phyloP scores from a whole-genome alignment of 73 alveolate species.

The Paramecium caudatum region DNA sequence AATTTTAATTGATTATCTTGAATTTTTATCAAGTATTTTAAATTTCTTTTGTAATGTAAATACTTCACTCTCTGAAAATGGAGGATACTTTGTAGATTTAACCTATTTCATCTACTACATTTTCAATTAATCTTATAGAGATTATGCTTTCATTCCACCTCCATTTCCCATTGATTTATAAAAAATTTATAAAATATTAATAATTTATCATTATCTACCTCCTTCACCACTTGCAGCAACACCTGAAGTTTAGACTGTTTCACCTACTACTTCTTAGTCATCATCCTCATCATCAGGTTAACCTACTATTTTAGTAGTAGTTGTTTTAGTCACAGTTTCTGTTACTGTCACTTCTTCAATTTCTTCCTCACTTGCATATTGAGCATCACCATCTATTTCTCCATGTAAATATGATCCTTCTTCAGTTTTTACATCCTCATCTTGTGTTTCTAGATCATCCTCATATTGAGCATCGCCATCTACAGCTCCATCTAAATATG shows the following conservation, averaged over 20 bases:
- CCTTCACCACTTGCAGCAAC: constrained; percentile 42
- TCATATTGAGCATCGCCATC: background rate
- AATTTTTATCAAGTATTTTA: background rate
- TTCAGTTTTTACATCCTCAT: background rate
- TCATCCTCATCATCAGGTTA: background rate
- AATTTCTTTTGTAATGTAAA: background rate
- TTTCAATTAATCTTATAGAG: background rate
- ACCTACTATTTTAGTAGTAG: background rate
- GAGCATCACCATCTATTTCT: too few relatives aligned
- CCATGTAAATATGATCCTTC: too few relatives aligned
- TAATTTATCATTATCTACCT: constrained; percentile 14
- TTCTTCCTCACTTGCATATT: too few relatives aligned
- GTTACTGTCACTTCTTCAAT: background rate
- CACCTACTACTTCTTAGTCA: background rate
- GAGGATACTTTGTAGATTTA: constrained; percentile 58
- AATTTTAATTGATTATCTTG: constrained; percentile 24
- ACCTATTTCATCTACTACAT: background rate
- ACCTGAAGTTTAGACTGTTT: background rate
- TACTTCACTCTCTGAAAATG: constrained; percentile 67
- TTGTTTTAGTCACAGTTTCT: background rate
- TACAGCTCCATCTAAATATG: background rate
- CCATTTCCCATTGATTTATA: background rate
- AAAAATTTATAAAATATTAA: too few relatives aligned
- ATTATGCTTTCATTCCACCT: constrained; percentile 37
- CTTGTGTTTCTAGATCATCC: background rate